phyloP scores from a whole-genome alignment of 192 early-diverging fungal species.

The Rhizophagus sp. region DNA sequence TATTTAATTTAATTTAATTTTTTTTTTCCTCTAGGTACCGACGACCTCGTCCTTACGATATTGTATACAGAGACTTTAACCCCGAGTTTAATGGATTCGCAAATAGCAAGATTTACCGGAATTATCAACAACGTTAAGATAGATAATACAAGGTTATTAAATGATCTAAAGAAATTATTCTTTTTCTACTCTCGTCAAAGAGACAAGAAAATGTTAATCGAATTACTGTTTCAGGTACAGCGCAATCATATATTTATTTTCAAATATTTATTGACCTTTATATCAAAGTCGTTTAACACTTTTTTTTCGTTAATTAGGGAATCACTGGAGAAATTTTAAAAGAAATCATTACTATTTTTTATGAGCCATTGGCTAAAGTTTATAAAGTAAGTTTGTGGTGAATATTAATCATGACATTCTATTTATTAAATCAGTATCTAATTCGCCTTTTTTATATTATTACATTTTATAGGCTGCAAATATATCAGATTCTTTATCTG shows the following conservation, averaged over 20 bases:
- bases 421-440: not conserved
- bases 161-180: slow-evolving; percentile 43
- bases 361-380: slow-evolving; percentile 56
- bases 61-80: not conserved
- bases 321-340: slow-evolving; percentile 55
- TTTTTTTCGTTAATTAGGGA: slow-evolving; percentile 30
- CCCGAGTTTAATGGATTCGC: not conserved
- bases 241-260: not conserved
- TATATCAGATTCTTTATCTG: slow-evolving; percentile 51
- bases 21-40: not conserved
- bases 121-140: not conserved
- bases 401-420: not conserved
- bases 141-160: slow-evolving; percentile 18
- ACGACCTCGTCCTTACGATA: not conserved
- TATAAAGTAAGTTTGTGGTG: slow-evolving; percentile 37
- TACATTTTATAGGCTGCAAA: slow-evolving; percentile 43
- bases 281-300: not conserved
- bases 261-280: not conserved
- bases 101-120: not conserved
- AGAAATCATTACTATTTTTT: slow-evolving; percentile 59
- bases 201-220: slow-evolving; percentile 52
- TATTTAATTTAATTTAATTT: too few species aligned
- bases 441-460: not conserved
- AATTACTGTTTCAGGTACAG: slow-evolving; percentile 47
- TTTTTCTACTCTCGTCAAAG: slow-evolving; percentile 49